Evolutionary conservation across 495 filamentous ascomycete species (phyloP), one percentile per base, ranked within the genome.

Genomic region (Cudoniella acicularis): DNA sequence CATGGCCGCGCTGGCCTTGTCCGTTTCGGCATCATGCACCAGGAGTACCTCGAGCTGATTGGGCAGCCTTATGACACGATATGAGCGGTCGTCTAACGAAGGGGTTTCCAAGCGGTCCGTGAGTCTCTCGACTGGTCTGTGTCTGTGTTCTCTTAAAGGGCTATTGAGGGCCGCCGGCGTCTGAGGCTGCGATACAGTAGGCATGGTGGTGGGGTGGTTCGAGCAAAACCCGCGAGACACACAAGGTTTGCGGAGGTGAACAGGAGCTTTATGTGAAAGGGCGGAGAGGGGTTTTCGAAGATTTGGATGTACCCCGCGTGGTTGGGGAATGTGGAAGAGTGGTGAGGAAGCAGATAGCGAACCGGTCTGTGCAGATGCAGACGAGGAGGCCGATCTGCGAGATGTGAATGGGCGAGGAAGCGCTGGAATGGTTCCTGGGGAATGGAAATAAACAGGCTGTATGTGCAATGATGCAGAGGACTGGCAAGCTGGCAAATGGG

Each of bases 31-130:
- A 71, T 99, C 94, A 72, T 98, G 94, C 27, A 98, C 94, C 42
- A 99, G 73, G 3, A 98, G 80, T 18, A 85, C 94, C 76, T 99
- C 95, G n/a, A 99, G 83, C 73, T 91, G 75, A 70, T 98, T 99
- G 2, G 84, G 75, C 46, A 99, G 75, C 56, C 82, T 81, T 60
- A 98, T 86, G 64, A 99, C 91, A 30, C 92, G 80, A 69, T 99
- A 99, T 1, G 81, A 82, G 18, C 94, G 83, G 69, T 96, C 87
- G 70, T 98, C 94, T 36, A 97, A 79, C 57, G 86, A 87, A 2
- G 94, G 93, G 60, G 86, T 88, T 77, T 98, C 91, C 49, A 99
- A 73, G 36, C 80, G 69, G 71, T 96, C 90, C 30, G 92, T 85
- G 57, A 98, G 61, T 23, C 66, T 59, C 48, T 68, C 62, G 3